phyloP scores from a whole-genome alignment of 2,329 filamentous ascomycete genomes.

The Zopfia rhizophila region DNA sequence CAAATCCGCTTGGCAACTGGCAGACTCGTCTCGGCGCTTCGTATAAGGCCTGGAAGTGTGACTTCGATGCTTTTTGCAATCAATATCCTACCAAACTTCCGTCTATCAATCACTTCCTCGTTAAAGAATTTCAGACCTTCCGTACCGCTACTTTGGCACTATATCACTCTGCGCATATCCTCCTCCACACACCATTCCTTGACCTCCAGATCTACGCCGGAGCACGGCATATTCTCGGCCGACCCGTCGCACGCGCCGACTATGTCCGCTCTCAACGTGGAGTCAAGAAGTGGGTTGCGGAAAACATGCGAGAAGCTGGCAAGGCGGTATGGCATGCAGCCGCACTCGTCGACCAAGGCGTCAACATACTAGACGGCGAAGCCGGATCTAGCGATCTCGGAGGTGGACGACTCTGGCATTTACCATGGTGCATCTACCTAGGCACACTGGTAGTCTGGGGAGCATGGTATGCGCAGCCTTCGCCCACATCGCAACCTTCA shows the following conservation, averaged over 20 bases:
- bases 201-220: conserved; percentile 72
- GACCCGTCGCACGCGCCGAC: conserved; percentile 62
- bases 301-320: conserved; percentile 48
- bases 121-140: conserved; percentile 59
- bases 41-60: conserved; percentile 68
- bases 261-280: conserved; percentile 61
- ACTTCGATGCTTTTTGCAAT: conserved; percentile 65
- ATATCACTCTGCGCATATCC: conserved; percentile 68
- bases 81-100: conserved; percentile 37
- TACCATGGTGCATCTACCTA: conserved; percentile 71
- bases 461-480: conserved; percentile 60
- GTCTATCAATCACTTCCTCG: conserved; percentile 43
- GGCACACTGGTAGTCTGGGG: conserved; percentile 69
- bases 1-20: conserved; percentile 60
- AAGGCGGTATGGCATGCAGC: conserved; percentile 66
- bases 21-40: conserved; percentile 62
- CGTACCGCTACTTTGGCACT: conserved; percentile 64
- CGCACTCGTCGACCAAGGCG: conserved; percentile 61
- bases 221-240: conserved; percentile 67
- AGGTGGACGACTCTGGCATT: conserved; percentile 66
- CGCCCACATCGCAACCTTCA: conserved; percentile 4
- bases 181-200: conserved; percentile 67
- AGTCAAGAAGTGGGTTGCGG: conserved; percentile 63
- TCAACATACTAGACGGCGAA: conserved; percentile 56
- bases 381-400: conserved; percentile 55